Percentiles rank a stretch among this genome's conserved stretches.
phyloP scores from a whole-genome alignment of 2,329 filamentous ascomycete genomes.

The Alternaria gansuensis region DNA sequence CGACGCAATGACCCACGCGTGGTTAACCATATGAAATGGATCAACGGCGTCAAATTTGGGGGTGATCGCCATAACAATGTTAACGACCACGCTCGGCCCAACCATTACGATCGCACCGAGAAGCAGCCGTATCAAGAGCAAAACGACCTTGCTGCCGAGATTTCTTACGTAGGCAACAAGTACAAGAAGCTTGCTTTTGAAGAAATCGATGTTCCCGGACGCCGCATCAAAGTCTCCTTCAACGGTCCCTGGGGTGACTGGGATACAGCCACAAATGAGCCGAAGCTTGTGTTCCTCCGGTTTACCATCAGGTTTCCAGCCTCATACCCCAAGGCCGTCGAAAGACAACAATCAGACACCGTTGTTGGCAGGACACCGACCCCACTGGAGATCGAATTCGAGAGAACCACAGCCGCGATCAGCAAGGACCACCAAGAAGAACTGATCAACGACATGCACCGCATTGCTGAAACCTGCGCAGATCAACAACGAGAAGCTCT shows the following conservation, averaged over 20 bases:
- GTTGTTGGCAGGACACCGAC: constrained; percentile 49
- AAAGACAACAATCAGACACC: constrained; percentile 37
- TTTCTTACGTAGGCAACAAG: constrained; percentile 67
- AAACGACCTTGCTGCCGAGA: constrained; percentile 64
- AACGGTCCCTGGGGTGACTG: constrained; percentile 67
- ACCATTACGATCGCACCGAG: constrained; percentile 25
- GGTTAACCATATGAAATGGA: constrained; percentile 69
- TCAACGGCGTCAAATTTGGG: constrained; percentile 70
- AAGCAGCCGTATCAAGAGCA: constrained; percentile 56
- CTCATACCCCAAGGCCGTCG: constrained; percentile 64
- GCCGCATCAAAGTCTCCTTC: constrained; percentile 65
- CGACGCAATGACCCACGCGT: constrained; percentile 60
- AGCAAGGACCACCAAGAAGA: constrained; percentile 60
- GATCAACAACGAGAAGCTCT: constrained; percentile 64
- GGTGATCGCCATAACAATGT: constrained; percentile 49
- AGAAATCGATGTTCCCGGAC: constrained; percentile 63
- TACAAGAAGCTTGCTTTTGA: constrained; percentile 70
- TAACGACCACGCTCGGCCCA: constrained; percentile 30
- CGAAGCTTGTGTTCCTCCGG: constrained; percentile 63
- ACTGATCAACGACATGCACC: constrained; percentile 61
- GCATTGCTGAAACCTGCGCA: constrained; percentile 65
- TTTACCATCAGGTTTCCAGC: constrained; percentile 66
- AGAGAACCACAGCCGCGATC: constrained; percentile 65
- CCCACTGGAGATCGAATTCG: constrained; percentile 62
- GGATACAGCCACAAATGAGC: constrained; percentile 28